Percentiles rank a stretch among this genome's conserved stretches.
phyloP scores from a whole-genome alignment of 169 alveolate genomes.

The Plasmodium berghei region DNA sequence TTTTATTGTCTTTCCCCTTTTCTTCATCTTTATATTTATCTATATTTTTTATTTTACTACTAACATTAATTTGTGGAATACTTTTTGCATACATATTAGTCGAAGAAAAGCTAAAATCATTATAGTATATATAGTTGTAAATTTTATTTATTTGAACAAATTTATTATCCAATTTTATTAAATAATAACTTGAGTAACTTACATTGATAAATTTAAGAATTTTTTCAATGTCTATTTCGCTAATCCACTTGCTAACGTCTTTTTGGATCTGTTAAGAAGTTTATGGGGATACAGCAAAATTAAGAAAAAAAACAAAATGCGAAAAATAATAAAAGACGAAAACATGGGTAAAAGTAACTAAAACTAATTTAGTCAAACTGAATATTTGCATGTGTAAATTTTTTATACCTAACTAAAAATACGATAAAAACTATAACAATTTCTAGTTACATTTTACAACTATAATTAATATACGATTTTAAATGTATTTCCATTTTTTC shows the following conservation, averaged over 20 bases:
- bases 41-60: slow-evolving; percentile 3
- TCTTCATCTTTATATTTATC: not conserved
- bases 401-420: not conserved
- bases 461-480: not conserved
- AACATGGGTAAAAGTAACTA: not conserved
- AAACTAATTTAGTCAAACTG: not conserved
- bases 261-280: slow-evolving; percentile 9
- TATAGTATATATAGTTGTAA: slow-evolving; percentile 9
- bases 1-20: not conserved
- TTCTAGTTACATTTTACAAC: not conserved
- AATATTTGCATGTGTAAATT: not conserved
- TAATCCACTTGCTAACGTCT: slow-evolving; percentile 30
- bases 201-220: slow-evolving; percentile 20
- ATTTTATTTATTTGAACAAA: slow-evolving; percentile 17
- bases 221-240: slow-evolving; percentile 54
- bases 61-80: not conserved
- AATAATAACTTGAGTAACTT: slow-evolving; percentile 33
- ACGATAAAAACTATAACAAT: too few relatives aligned
- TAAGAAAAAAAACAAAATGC: not conserved
- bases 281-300: not conserved
- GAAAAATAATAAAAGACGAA: not conserved
- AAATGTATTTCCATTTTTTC: not conserved
- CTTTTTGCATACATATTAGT: slow-evolving; percentile 19
- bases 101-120: slow-evolving; percentile 12
- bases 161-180: slow-evolving; percentile 19